phyloP scores from a whole-genome alignment of 495 filamentous ascomycete species.

The Parathielavia hyrcaniae region DNA sequence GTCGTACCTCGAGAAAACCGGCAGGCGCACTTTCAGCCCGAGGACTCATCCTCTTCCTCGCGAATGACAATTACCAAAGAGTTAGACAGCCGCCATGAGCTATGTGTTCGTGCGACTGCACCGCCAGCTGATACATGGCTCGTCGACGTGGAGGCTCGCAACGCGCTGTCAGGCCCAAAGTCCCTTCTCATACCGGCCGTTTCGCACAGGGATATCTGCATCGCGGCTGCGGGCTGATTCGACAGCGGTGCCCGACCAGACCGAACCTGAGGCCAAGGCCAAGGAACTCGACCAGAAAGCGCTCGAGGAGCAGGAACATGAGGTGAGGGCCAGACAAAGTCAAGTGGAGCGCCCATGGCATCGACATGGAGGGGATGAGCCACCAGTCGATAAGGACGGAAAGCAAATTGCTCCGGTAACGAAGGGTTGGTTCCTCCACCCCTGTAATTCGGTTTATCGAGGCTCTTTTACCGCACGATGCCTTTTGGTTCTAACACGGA shows the following conservation, averaged over 20 bases:
- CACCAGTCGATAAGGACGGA: slow-evolving; percentile 43
- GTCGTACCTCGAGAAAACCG: too few relatives aligned
- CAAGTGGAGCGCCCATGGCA: slow-evolving; percentile 58
- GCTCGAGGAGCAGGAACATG: slow-evolving; percentile 35
- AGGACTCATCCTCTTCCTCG: too few relatives aligned
- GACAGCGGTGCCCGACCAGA: slow-evolving; percentile 7
- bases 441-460: too few relatives aligned
- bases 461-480: too few relatives aligned
- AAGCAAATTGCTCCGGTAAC: slow-evolving; percentile 50
- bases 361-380: slow-evolving; percentile 55
- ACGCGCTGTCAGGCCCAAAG: background rate
- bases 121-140: slow-evolving; percentile 11
- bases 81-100: slow-evolving; percentile 21
- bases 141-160: background rate
- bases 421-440: slow-evolving; percentile 59
- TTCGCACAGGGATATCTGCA: background rate
- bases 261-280: slow-evolving; percentile 28
- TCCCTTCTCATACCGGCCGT: background rate
- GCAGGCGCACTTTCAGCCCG: too few relatives aligned
- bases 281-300: slow-evolving; percentile 36
- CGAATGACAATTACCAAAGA: too few relatives aligned
- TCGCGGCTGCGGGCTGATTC: background rate
- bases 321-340: slow-evolving; percentile 32
- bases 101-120: slow-evolving; percentile 19
- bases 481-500: background rate